Evolutionary conservation across 192 early-diverging fungal species (phyloP), one percentile per base, ranked within the genome.

Genomic region (Rhizoclosmatium globosum): DNA sequence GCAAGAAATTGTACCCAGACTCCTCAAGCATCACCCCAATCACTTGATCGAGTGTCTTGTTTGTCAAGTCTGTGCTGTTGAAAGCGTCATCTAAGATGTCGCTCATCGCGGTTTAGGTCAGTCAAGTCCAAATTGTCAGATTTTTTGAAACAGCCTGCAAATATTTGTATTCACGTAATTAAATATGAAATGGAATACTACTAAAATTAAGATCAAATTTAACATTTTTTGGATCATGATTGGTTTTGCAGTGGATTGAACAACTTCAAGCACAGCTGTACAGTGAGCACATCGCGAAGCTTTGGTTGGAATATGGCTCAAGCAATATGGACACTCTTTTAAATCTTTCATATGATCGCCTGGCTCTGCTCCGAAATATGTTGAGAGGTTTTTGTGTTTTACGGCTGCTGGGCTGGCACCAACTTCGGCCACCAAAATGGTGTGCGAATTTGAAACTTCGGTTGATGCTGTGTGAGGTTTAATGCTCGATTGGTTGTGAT

Each of bases 401-500:
- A 64, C 17, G 31, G 62, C 9, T n/a, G 39, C 62, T 1, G 56
- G 21, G 13, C 56, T 15, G 15, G n/a, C 62, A 64, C 17, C 11
- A 19, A 41, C 62, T 23, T 31, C 21, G 11, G 9, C 0, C 62
- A 13, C 39, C n/a, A 13, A n/a, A 13, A 41, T n/a, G 21, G 9
- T 64, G 21, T 19, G 11, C 9, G 39, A n/a, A 13, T 19, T 31
- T 64, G 62, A 15, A 23, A 13, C 13, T 41, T 41, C 62, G 0
- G 62, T 31, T 19, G 57, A 78, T 58, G 79, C 69, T 83, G 67
- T 85, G 83, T 80, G 86, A 85, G 79, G 53, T 73, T 41, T 53
- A 58, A 4, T 78, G 68, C 19, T 21, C 59, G 41, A 21, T 19
- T 31, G 21, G 56, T 9, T 38, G 46, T 62, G 31, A 46, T 62